Evolutionary conservation across 2,329 filamentous ascomycete species (phyloP), one percentile per base, ranked within the genome.

Genomic region (Rasamsonia emersonii): DNA sequence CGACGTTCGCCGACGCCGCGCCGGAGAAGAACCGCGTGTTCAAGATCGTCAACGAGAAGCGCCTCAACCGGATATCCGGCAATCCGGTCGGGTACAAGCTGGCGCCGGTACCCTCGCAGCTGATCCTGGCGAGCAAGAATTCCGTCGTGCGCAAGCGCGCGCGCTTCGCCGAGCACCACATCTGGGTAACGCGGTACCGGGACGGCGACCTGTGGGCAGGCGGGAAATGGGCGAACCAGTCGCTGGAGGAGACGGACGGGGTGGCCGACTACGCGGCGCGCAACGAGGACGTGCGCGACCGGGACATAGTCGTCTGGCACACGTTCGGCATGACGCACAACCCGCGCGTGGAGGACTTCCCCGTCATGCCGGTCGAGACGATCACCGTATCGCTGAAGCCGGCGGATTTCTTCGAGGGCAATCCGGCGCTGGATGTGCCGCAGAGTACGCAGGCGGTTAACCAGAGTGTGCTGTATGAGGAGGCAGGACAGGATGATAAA

Each of bases 51-150:
- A 76, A 75, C 42, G 59, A 68, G 6, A 43, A 53, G 3, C 48
- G 62, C 4, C 51, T 46, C 11, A 77, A 77, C 48, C 56, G 65
- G 0, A 47, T 74, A 35, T 74, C 71, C 16, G 59, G 60, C 4
- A 62, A 62, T 1, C 59, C 68, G 0, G 66, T 75, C 1, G 68
- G 60, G 0, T 77, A 72, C 50, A 75, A 73, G 41, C 59, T 77
- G 28, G 51, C 63, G 32, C 59, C 64, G 0, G 63, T 61, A 4
- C 65, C 68, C 6, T 74, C 70, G 48, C 73, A 77, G 45, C 64
- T 70, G 42, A 62, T 77, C 19, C 59, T 77, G 4, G 68, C 73
- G 0, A 61, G 72, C 38, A 50, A 62, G 64, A 64, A 59, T 32
- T 62, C 56, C 2, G 64, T 64, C 2, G 61, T 50, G 2, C 71